phyloP scores from a whole-genome alignment of 2,329 filamentous ascomycete species.

The Grosmannia huntii region DNA sequence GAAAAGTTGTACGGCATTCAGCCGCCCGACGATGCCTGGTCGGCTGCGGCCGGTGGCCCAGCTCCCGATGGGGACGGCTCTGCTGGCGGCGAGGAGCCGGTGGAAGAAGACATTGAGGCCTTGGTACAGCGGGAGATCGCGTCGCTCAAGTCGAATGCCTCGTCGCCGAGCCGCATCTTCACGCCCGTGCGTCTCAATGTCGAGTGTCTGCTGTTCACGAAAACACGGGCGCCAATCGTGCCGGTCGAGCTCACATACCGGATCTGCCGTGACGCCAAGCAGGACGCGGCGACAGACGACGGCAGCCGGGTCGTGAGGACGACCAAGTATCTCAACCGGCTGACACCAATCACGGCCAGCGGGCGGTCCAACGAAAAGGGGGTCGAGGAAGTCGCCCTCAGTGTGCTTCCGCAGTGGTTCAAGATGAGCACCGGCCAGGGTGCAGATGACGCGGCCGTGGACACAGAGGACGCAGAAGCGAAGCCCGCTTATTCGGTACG shows the following conservation, averaged over 20 bases:
- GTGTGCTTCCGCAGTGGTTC: slow-evolving; percentile 54
- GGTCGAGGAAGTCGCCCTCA: slow-evolving; percentile 49
- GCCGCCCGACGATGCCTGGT: slow-evolving; percentile 19
- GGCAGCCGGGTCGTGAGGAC: slow-evolving; percentile 26
- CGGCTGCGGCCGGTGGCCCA: not conserved
- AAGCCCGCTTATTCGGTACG: slow-evolving; percentile 27
- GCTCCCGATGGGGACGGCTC: slow-evolving; percentile 12
- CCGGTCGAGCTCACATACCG: slow-evolving; percentile 39
- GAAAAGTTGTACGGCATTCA: slow-evolving; percentile 45
- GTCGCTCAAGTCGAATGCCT: slow-evolving; percentile 36
- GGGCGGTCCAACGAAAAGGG: slow-evolving; percentile 58
- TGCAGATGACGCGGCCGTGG: not conserved
- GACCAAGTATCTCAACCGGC: slow-evolving; percentile 41
- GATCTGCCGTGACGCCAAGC: slow-evolving; percentile 42
- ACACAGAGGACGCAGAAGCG: not conserved
- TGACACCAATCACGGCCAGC: slow-evolving; percentile 38
- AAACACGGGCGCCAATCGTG: slow-evolving; percentile 40
- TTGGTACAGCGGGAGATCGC: slow-evolving; percentile 61
- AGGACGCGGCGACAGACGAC: slow-evolving; percentile 16
- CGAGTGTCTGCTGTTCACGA: slow-evolving; percentile 53
- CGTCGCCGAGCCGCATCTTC: slow-evolving; percentile 22
- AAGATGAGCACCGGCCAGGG: slow-evolving; percentile 22
- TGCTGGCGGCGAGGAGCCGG: slow-evolving; percentile 18
- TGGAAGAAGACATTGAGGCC: slow-evolving; percentile 55
- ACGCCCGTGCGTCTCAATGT: slow-evolving; percentile 39